A percentile compares a stretch with the other conserved stretches of the same genome.
Evolutionary conservation across 2,329 filamentous ascomycete species (phyloP).

Genomic region (Paramyrothecium sp.): DNA sequence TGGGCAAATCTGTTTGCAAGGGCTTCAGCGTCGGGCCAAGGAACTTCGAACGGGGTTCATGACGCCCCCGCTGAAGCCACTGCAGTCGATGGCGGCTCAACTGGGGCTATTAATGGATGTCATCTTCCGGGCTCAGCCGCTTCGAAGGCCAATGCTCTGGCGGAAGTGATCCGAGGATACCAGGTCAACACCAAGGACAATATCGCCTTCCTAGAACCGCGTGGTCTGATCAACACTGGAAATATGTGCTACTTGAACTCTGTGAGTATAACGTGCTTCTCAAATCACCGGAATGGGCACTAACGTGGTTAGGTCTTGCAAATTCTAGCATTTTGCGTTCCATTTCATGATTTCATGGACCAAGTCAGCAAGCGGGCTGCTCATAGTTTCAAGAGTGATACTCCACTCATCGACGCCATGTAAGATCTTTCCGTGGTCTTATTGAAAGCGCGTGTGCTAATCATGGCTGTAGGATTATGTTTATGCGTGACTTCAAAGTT

Average conservation of each 20-base stretch:
- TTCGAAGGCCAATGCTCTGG: slow-evolving; percentile 54
- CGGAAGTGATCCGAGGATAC: slow-evolving; percentile 75
- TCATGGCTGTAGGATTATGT: slow-evolving; percentile 70
- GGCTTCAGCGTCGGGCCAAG: slow-evolving; percentile 14
- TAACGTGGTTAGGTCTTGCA: slow-evolving; percentile 74
- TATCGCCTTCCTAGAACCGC: slow-evolving; percentile 82
- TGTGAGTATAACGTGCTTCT: slow-evolving; percentile 53
- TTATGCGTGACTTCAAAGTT: slow-evolving; percentile 86
- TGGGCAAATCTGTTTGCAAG: slow-evolving; percentile 40
- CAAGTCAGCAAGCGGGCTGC: slow-evolving; percentile 79
- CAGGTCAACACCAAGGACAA: slow-evolving; percentile 64
- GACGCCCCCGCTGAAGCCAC: slow-evolving; percentile 14
- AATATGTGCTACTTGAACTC: slow-evolving; percentile 99
- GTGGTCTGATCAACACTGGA: slow-evolving; percentile 92
- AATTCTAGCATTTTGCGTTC: slow-evolving; percentile 88
- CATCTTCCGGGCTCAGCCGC: slow-evolving; percentile 32
- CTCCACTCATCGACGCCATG: slow-evolving; percentile 91
- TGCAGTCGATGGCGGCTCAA: slow-evolving; percentile 20
- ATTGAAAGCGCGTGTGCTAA: background rate
- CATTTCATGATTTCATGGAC: slow-evolving; percentile 92
- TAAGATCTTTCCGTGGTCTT: slow-evolving; percentile 43
- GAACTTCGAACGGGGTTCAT: slow-evolving; percentile 21
- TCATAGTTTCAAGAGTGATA: slow-evolving; percentile 93
- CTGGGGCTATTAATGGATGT: slow-evolving; percentile 8
- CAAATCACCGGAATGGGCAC: slow-evolving; percentile 9